Evolutionary conservation across 352 stramenopile species (phyloP).

Genomic region (Phytophthora aleatoria): DNA sequence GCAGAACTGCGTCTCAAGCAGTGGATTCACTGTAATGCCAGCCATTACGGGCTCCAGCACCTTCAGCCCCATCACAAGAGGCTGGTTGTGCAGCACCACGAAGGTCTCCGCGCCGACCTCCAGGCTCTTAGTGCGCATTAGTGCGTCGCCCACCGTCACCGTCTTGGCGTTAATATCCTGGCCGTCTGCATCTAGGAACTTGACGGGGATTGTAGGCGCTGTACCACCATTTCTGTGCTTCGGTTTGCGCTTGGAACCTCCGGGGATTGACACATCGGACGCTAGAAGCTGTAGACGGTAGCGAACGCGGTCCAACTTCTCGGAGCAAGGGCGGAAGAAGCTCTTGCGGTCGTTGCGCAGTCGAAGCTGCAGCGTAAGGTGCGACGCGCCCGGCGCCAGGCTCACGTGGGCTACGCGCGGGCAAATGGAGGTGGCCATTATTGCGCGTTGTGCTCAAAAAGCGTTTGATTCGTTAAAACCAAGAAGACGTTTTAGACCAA

Average conservation of each 20-base stretch:
- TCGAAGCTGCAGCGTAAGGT: conserved; percentile 55
- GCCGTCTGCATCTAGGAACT: conserved; percentile 43
- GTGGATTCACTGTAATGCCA: conserved; percentile 51
- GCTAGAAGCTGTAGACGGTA: conserved; percentile 66
- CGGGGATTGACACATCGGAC: conserved; percentile 2
- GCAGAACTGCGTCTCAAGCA: conserved; percentile 69
- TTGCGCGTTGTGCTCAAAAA: background rate
- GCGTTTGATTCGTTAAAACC: conserved; percentile 5
- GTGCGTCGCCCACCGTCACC: conserved; percentile 45
- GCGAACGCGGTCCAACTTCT: conserved; percentile 63
- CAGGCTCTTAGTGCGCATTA: conserved; percentile 49
- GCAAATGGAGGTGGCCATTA: background rate
- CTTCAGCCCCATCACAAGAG: conserved; percentile 51
- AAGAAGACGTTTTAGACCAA: conserved; percentile 10
- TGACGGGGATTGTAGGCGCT: conserved; percentile 38
- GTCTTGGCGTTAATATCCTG: conserved; percentile 43
- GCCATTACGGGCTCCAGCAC: conserved; percentile 54
- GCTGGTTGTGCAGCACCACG: conserved; percentile 64
- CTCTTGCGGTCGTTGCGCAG: conserved; percentile 57
- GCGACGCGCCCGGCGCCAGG: conserved; percentile 43
- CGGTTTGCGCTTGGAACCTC: conserved; percentile 25
- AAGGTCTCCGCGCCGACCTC: conserved; percentile 51
- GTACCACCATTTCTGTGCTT: conserved; percentile 17
- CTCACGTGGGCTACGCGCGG: conserved; percentile 56
- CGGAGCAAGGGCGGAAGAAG: conserved; percentile 44